phyloP scores from a whole-genome alignment of 306 rosid genomes.

The Carpinus viminea region DNA sequence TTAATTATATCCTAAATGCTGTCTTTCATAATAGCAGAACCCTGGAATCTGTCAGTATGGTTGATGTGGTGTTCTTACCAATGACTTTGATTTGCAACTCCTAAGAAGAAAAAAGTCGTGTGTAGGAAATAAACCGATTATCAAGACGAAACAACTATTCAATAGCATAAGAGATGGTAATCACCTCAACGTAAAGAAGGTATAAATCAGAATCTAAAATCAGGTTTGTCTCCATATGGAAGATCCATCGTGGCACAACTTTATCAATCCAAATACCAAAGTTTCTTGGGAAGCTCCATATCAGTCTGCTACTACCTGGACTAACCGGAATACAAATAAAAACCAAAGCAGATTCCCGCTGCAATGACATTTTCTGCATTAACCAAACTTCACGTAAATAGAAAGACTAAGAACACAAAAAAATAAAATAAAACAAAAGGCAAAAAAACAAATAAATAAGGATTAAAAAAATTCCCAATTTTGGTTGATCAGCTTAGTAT shows the following conservation, averaged over 20 bases:
- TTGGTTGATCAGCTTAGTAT: neutral
- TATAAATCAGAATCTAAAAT: conserved; percentile 89
- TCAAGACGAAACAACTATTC: conserved; percentile 9
- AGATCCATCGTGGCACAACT: conserved; percentile 85
- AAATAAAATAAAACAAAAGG: too few species aligned
- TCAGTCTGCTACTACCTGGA: conserved; percentile 90
- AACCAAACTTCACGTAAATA: conserved; percentile 11
- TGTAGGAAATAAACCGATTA: conserved; percentile 18
- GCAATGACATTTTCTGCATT: conserved; percentile 51
- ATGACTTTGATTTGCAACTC: neutral
- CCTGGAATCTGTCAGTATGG: neutral
- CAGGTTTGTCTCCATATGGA: conserved; percentile 80
- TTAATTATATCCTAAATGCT: too few species aligned
- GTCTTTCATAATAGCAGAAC: too few species aligned
- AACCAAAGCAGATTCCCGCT: conserved; percentile 41
- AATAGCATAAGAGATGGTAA: conserved; percentile 16
- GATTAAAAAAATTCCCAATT: neutral
- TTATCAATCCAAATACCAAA: conserved; percentile 69
- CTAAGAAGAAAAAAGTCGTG: neutral
- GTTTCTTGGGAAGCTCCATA: conserved; percentile 91
- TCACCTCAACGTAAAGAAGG: conserved; percentile 94
- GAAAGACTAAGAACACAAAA: conserved; percentile 5
- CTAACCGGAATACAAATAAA: conserved; percentile 85
- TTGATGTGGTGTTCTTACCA: neutral
- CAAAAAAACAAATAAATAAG: neutral